These are phyloP conservation scores for Pseudocercospora eumusae DNA, from an alignment of 2,329 filamentous ascomycete genomes.

Conservation along the genomic window DNA sequence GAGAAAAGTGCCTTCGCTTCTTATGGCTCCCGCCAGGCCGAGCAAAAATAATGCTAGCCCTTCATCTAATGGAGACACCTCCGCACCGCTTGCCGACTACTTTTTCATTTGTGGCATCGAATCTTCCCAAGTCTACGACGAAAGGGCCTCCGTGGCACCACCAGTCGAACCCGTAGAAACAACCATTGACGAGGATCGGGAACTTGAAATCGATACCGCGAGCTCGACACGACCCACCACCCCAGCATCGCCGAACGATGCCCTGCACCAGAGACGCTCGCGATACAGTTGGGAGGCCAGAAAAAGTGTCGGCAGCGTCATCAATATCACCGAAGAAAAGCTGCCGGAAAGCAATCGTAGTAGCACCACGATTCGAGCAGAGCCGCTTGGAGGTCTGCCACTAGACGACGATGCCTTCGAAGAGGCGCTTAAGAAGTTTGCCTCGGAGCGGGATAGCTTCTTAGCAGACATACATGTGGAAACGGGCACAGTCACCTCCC, in stretches of 20 bases:
- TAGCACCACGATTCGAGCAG: slow-evolving; percentile 62
- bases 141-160: slow-evolving; percentile 35
- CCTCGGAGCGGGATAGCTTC: slow-evolving; percentile 90
- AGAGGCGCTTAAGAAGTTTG: slow-evolving; percentile 88
- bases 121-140: slow-evolving; percentile 54
- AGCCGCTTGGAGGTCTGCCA: slow-evolving; percentile 44
- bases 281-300: slow-evolving; percentile 51
- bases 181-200: slow-evolving; percentile 63
- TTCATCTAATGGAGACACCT: slow-evolving; percentile 42
- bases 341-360: slow-evolving; percentile 63
- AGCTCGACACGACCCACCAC: slow-evolving; percentile 52
- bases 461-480: slow-evolving; percentile 88
- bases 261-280: slow-evolving; percentile 40
- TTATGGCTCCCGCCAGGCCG: slow-evolving; percentile 29
- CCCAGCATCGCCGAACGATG: slow-evolving; percentile 46
- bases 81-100: slow-evolving; percentile 63
- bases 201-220: slow-evolving; percentile 55
- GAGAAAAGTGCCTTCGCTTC: slow-evolving; percentile 16
- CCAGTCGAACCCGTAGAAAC: slow-evolving; percentile 49
- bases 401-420: slow-evolving; percentile 76
- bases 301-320: slow-evolving; percentile 55
- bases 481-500: slow-evolving; percentile 67
- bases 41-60: slow-evolving; percentile 24
- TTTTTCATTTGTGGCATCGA: slow-evolving; percentile 64
- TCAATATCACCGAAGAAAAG: slow-evolving; percentile 46